phyloP scores from a whole-genome alignment of 306 rosid genomes.

The Fragaria vesca region DNA sequence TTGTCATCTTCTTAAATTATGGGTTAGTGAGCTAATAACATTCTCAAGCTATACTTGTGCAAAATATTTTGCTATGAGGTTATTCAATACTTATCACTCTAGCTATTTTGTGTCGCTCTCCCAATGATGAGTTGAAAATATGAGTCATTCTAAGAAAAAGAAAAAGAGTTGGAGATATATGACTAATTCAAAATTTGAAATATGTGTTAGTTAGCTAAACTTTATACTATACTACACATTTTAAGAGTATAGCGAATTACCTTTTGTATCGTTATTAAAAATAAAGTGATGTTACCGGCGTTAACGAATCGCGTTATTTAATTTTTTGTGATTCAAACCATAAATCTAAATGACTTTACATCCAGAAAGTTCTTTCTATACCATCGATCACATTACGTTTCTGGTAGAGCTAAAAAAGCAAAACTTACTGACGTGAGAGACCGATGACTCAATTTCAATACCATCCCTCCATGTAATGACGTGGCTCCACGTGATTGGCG shows the following conservation, averaged over 20 bases:
- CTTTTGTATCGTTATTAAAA: not conserved
- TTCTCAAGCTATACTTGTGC: not conserved
- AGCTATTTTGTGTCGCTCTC: not conserved
- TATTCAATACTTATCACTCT: not conserved
- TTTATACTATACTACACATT: not conserved
- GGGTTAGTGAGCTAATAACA: not conserved
- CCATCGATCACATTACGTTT: too few species aligned
- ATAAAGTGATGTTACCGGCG: not conserved
- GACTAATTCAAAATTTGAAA: not conserved
- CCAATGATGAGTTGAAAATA: not conserved
- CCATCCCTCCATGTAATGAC: slow-evolving; percentile 7
- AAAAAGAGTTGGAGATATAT: not conserved
- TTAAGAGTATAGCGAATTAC: not conserved
- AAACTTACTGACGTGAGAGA: not conserved
- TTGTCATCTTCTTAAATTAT: not conserved
- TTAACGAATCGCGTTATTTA: not conserved
- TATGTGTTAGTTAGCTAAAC: not conserved
- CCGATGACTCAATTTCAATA: not conserved
- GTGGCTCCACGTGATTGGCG: slow-evolving; percentile 18
- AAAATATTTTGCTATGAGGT: not conserved
- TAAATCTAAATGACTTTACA: not conserved
- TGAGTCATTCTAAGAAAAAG: too few species aligned
- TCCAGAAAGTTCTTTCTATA: not conserved
- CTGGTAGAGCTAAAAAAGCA: too few species aligned
- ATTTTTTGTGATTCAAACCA: not conserved